phyloP scores from a whole-genome alignment of 306 rosid genomes.

The Pyrus bretschneideri region DNA sequence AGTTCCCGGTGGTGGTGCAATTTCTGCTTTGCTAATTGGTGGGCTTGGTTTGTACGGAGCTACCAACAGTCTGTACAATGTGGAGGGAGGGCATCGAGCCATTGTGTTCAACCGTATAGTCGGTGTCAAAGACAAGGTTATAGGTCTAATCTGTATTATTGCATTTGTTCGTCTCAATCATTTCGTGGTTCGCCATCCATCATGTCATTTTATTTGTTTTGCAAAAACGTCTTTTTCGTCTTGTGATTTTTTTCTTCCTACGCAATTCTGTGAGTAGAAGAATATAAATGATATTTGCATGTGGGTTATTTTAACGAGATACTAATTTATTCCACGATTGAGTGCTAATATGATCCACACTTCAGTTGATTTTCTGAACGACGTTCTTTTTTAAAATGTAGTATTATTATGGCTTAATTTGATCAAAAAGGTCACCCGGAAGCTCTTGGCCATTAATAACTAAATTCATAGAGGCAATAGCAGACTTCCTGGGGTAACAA shows the following conservation, averaged over 20 bases:
- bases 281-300: too few relatives aligned
- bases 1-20: conserved; percentile 64
- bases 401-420: background rate
- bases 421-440: background rate
- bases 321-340: too few relatives aligned
- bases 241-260: background rate
- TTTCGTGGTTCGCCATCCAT: background rate
- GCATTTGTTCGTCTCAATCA: background rate
- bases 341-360: background rate
- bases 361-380: background rate
- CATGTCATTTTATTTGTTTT: background rate
- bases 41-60: conserved; percentile 72
- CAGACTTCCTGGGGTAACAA: background rate
- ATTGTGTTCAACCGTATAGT: conserved; percentile 76
- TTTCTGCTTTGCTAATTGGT: conserved; percentile 54
- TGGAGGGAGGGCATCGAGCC: conserved; percentile 94
- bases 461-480: background rate
- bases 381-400: background rate
- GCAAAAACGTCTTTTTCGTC: background rate
- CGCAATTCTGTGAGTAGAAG: too few relatives aligned
- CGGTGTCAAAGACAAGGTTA: conserved; percentile 89
- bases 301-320: background rate
- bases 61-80: conserved; percentile 84
- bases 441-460: background rate
- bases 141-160: background rate